A percentile compares a stretch with the other conserved stretches of the same genome.
Conservation (phyloP, 1,139 yeast species). For the Taphrina sp. region DNA sequence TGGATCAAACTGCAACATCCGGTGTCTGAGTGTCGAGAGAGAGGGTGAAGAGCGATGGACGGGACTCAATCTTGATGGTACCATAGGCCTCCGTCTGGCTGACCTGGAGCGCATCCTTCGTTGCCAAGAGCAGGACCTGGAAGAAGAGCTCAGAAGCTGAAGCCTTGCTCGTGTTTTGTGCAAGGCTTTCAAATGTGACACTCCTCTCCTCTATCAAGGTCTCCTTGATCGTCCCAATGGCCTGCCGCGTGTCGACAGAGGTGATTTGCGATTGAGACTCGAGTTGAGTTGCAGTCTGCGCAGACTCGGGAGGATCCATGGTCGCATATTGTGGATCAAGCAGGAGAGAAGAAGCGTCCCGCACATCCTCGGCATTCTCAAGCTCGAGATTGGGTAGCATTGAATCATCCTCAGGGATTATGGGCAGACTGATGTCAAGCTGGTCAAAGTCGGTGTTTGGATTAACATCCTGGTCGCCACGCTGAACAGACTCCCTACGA, state of each 20-base stretch:
- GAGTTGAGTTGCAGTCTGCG: not conserved
- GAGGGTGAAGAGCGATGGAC: slow-evolving; percentile 10
- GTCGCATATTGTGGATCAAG: slow-evolving; percentile 13
- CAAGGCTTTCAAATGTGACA: slow-evolving; percentile 20
- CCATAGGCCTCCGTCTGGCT: slow-evolving; percentile 64
- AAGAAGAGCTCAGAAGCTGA: slow-evolving; percentile 77
- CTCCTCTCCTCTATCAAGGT: not conserved
- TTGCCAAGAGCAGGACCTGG: slow-evolving; percentile 78
- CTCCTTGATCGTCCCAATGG: slow-evolving; percentile 5
- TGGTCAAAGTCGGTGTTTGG: slow-evolving; percentile 11
- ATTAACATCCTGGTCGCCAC: not conserved
- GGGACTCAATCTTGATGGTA: slow-evolving; percentile 51
- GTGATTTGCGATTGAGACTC: slow-evolving; percentile 3
- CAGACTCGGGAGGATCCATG: slow-evolving; percentile 12
- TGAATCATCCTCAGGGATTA: slow-evolving; percentile 13
- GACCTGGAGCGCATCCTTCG: slow-evolving; percentile 66
- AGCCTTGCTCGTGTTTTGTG: slow-evolving; percentile 41
- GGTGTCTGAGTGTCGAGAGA: slow-evolving; percentile 15
- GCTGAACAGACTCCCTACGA: not conserved
- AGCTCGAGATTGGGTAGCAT: slow-evolving; percentile 6
- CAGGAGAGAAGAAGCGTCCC: not conserved
- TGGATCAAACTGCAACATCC: no score
- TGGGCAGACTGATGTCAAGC: slow-evolving; percentile 25
- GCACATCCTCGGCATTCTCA: slow-evolving; percentile 7
- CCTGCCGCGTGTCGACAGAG: slow-evolving; percentile 10